Evolutionary conservation across 2,329 filamentous ascomycete genomes (phyloP).

Genomic region (Exophiala sideris): DNA sequence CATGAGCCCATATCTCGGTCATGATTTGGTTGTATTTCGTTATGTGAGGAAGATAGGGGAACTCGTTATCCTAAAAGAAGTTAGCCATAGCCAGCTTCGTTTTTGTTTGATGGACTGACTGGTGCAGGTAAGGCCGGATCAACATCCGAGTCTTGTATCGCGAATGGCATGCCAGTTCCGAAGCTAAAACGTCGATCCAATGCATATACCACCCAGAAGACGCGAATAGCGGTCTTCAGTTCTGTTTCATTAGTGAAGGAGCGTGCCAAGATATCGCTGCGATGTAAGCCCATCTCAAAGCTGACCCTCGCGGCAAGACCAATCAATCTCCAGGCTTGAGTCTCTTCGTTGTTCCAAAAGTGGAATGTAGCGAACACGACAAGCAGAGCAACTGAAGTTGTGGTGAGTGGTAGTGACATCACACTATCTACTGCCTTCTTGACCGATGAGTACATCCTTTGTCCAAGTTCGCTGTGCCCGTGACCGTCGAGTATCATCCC

Average conservation of each 20-base stretch:
- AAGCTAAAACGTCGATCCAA: conserved; percentile 85
- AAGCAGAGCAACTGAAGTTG: conserved; percentile 59
- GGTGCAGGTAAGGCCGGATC: conserved; percentile 75
- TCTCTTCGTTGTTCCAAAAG: conserved; percentile 82
- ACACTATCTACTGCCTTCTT: conserved; percentile 66
- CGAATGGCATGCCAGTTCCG: conserved; percentile 82
- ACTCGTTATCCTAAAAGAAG: conserved; percentile 38
- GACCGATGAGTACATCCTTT: conserved; percentile 71
- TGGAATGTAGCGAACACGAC: conserved; percentile 68
- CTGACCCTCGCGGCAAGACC: conserved; percentile 78
- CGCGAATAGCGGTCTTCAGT: conserved; percentile 63
- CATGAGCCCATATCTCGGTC: conserved; percentile 81
- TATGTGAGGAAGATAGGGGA: conserved; percentile 77
- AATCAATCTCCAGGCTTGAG: conserved; percentile 80
- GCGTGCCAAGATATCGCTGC: conserved; percentile 67
- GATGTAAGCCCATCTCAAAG: conserved; percentile 75
- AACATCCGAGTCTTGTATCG: conserved; percentile 82
- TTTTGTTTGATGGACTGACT: conserved; percentile 46
- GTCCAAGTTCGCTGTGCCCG: conserved; percentile 72
- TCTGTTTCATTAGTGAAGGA: conserved; percentile 67
- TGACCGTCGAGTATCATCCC: conserved; percentile 73
- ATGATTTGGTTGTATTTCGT: conserved; percentile 77
- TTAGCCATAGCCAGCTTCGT: conserved; percentile 11
- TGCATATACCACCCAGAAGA: conserved; percentile 85
- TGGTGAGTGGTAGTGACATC: conserved; percentile 54